These are phyloP conservation scores for Pseudopediastrum boryanum DNA, from an alignment of 139 green algal genomes.

Conservation along the genomic window DNA sequence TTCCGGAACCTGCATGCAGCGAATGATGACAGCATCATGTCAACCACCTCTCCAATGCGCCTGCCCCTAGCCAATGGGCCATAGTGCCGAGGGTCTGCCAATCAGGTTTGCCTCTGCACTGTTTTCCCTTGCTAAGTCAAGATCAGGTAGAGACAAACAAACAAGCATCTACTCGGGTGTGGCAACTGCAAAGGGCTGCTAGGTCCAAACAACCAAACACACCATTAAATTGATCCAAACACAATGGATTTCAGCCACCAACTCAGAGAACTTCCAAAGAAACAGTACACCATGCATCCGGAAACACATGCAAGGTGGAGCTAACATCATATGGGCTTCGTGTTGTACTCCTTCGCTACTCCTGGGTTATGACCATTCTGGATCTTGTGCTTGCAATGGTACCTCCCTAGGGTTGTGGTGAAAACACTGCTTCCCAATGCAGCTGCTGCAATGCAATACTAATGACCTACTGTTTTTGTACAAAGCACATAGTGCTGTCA, in stretches of 20 bases:
- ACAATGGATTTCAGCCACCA: too few species aligned
- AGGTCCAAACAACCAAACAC: too few species aligned
- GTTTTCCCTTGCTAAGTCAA: not conserved
- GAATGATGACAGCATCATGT: not conserved
- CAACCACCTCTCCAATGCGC: not conserved
- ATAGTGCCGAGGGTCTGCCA: not conserved
- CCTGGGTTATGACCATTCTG: too few species aligned
- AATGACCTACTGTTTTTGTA: not conserved
- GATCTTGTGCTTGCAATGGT: too few species aligned
- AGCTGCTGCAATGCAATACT: not conserved
- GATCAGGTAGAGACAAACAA: not conserved
- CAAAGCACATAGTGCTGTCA: not conserved
- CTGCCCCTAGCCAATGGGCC: not conserved
- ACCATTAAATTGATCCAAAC: too few species aligned
- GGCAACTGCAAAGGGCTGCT: not conserved
- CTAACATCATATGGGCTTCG: too few species aligned
- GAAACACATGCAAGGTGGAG: too few species aligned
- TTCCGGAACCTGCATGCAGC: slow-evolving; percentile 8
- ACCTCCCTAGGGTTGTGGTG: not conserved
- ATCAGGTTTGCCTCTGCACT: not conserved
- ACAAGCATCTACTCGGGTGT: not conserved
- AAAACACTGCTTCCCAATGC: not conserved
- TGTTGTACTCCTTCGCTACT: too few species aligned
- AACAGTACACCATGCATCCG: too few species aligned
- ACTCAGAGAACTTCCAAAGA: too few species aligned